A percentile compares a stretch with the other conserved stretches of the same genome.
Evolutionary conservation across 331 rosid species (phyloP).

Genomic region (Quercus phellos): DNA sequence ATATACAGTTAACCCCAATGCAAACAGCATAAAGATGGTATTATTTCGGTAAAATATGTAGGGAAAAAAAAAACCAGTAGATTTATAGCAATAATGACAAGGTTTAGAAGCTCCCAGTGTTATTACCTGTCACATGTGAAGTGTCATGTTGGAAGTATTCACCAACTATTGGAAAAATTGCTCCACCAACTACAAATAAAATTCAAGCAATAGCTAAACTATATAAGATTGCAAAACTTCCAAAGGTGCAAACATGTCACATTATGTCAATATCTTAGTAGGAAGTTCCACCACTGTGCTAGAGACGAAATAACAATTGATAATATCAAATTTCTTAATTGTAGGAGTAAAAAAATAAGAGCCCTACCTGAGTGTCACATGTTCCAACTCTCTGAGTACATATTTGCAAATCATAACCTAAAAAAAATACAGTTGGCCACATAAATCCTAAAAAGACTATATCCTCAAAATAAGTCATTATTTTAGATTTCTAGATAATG

Average conservation of each 20-base stretch:
- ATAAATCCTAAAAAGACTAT: slow-evolving; percentile 66
- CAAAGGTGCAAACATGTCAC: background rate
- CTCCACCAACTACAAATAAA: slow-evolving; percentile 69
- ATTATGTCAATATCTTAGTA: background rate
- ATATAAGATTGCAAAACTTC: background rate
- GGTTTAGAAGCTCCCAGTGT: slow-evolving; percentile 3
- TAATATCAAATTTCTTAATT: background rate
- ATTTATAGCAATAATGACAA: background rate
- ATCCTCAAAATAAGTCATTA: background rate
- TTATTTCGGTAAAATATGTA: background rate
- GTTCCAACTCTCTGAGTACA: slow-evolving; percentile 85
- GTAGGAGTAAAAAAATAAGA: slow-evolving; percentile 11
- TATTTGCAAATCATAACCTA: slow-evolving; percentile 61
- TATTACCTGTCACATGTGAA: slow-evolving; percentile 87
- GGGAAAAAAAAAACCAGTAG: background rate
- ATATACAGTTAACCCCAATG: background rate
- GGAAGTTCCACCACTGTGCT: slow-evolving; percentile 1
- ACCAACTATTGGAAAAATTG: slow-evolving; percentile 95
- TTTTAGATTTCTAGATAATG: background rate
- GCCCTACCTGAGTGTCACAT: slow-evolving; percentile 82
- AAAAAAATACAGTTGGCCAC: slow-evolving; percentile 72
- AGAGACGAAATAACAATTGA: background rate
- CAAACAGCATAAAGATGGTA: background rate
- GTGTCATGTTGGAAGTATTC: slow-evolving; percentile 99
- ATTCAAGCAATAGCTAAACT: background rate